Evolutionary conservation across 306 rosid species (phyloP).

Genomic region (Pterocarpus macrocarpus): DNA sequence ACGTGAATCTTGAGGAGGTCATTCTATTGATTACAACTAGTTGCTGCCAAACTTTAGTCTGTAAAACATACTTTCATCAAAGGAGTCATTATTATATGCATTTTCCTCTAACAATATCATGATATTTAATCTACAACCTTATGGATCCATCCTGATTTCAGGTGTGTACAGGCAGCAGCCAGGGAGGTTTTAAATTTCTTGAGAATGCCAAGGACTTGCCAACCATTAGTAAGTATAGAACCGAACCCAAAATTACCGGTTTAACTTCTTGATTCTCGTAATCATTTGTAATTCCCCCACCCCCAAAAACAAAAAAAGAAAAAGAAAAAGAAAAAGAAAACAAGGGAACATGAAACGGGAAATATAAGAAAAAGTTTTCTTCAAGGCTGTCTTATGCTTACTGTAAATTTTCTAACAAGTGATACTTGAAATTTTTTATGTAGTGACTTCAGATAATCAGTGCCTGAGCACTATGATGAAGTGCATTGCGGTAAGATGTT

Average conservation of each 20-base stretch:
- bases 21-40: slow-evolving; percentile 18
- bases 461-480: slow-evolving; percentile 93
- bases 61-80: not conserved
- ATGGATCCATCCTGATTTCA: slow-evolving; percentile 45
- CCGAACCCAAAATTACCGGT: not conserved
- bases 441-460: slow-evolving; percentile 83
- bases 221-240: slow-evolving; percentile 77
- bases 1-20: slow-evolving; percentile 8
- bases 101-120: slow-evolving; percentile 12
- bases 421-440: slow-evolving; percentile 43
- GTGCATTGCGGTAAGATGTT: slow-evolving; percentile 91
- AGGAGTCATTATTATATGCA: slow-evolving; percentile 18
- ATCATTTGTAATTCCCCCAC: not conserved
- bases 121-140: slow-evolving; percentile 14
- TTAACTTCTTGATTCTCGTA: slow-evolving; percentile 5
- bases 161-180: slow-evolving; percentile 66
- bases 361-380: slow-evolving; percentile 6
- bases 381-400: slow-evolving; percentile 3
- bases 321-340: too few species aligned
- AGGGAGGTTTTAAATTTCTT: slow-evolving; percentile 78
- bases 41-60: slow-evolving; percentile 1
- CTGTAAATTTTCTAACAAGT: slow-evolving; percentile 34
- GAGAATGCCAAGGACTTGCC: slow-evolving; percentile 93
- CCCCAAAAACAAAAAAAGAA: not conserved
- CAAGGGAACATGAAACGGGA: slow-evolving; percentile 10